phyloP scores from a whole-genome alignment of 208 protist genomes.

The Wallacemonas sp. region DNA sequence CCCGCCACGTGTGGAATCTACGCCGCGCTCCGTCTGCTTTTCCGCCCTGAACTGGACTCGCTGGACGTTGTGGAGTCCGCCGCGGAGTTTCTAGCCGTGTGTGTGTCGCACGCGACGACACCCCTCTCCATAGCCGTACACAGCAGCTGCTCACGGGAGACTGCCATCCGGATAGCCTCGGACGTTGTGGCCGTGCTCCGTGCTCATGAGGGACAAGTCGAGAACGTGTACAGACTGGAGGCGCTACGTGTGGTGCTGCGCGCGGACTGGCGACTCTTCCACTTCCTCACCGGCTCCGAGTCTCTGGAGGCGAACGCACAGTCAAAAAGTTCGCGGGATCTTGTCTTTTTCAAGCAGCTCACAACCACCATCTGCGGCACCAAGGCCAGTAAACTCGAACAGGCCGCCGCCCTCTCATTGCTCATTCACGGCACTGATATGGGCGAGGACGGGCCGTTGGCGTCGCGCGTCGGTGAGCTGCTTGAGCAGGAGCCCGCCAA shows the following conservation, averaged over 20 bases:
- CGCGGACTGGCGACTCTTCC: background rate
- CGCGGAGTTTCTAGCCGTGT: background rate
- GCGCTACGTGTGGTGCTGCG: background rate
- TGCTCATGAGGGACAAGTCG: background rate
- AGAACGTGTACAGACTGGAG: slow-evolving; percentile 2
- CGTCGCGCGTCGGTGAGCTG: background rate
- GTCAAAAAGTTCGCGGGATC: background rate
- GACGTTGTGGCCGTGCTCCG: background rate
- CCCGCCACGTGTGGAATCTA: background rate
- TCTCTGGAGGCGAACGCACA: background rate
- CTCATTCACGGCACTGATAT: background rate
- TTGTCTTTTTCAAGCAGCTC: background rate
- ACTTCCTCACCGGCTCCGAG: slow-evolving; percentile 7
- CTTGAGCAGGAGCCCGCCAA: background rate
- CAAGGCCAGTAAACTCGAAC: background rate
- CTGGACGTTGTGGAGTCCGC: background rate
- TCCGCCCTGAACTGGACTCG: background rate
- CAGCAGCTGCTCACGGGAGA: background rate
- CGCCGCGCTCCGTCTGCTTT: background rate
- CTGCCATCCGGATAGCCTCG: background rate
- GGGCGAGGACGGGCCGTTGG: background rate
- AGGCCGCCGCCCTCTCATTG: slow-evolving; percentile 3
- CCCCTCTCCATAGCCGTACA: background rate
- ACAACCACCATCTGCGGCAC: background rate
- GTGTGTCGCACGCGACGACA: background rate